phyloP scores from a whole-genome alignment of 2,329 filamentous ascomycete genomes.

The Trichoderma atroviride region DNA sequence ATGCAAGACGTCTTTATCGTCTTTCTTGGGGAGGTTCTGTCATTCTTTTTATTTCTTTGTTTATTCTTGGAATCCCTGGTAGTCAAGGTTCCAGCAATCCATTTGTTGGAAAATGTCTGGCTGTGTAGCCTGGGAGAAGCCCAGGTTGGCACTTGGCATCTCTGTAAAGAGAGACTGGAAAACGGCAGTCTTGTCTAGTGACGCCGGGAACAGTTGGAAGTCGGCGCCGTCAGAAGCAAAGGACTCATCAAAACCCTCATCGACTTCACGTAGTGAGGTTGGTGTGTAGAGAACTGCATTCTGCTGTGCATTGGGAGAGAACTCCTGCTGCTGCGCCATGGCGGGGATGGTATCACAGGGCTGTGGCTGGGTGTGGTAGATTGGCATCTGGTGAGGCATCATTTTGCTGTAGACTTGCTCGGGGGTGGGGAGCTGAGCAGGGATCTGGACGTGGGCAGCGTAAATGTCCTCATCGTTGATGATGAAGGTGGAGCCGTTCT shows the following conservation, averaged over 20 bases:
- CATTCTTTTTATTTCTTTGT: background rate
- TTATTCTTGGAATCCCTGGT: constrained; percentile 34
- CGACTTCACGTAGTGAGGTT: constrained; percentile 60
- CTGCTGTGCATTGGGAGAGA: constrained; percentile 70
- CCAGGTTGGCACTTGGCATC: constrained; percentile 53
- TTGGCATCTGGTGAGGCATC: constrained; percentile 47
- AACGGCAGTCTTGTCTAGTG: constrained; percentile 45
- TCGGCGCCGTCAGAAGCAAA: constrained; percentile 55
- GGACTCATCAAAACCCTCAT: constrained; percentile 66
- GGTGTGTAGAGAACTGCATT: constrained; percentile 72
- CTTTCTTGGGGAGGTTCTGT: background rate
- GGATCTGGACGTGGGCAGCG: constrained; percentile 59
- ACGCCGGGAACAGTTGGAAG: constrained; percentile 63
- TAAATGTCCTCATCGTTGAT: constrained; percentile 66
- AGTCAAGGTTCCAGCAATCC: constrained; percentile 46
- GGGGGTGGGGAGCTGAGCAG: constrained; percentile 49
- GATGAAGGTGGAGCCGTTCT: constrained; percentile 63
- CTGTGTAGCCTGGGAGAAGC: constrained; percentile 56
- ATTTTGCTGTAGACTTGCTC: constrained; percentile 50
- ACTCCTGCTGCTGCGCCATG: constrained; percentile 46
- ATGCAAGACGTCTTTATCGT: background rate
- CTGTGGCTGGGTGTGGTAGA: constrained; percentile 32
- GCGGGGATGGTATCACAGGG: constrained; percentile 33
- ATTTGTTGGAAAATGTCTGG: constrained; percentile 53
- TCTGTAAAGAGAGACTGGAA: constrained; percentile 54